A percentile compares a stretch with the other conserved stretches of the same genome.
These are phyloP conservation scores for Colletotrichum brevisporum DNA, from an alignment of 2,329 filamentous ascomycete genomes.

Conservation along the genomic window DNA sequence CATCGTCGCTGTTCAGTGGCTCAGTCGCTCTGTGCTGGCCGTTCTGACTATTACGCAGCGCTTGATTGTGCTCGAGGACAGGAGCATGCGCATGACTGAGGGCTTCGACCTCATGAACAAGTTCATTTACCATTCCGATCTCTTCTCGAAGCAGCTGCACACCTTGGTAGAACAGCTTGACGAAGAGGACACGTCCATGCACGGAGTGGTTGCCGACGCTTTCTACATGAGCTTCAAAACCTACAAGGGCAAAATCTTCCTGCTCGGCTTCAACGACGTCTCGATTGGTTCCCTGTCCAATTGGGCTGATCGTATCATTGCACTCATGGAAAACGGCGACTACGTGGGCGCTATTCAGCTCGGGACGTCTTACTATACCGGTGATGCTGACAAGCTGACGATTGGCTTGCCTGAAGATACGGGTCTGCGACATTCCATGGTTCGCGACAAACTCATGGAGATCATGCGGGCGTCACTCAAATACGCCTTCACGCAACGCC, in stretches of 20 bases:
- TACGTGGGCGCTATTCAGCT: conserved; percentile 92
- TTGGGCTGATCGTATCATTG: conserved; percentile 94
- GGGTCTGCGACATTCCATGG: conserved; percentile 80
- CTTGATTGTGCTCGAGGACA: conserved; percentile 92
- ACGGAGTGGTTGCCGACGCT: conserved; percentile 95
- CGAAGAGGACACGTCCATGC: conserved; percentile 89
- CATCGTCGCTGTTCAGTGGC: conserved; percentile 96
- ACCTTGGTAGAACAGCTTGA: conserved; percentile 89
- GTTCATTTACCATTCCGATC: conserved; percentile 90
- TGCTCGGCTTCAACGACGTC: conserved; percentile 94
- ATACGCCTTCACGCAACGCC: conserved; percentile 83
- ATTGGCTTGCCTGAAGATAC: conserved; percentile 93
- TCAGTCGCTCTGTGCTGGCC: conserved; percentile 91
- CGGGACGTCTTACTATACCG: conserved; percentile 92
- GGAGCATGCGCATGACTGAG: conserved; percentile 90
- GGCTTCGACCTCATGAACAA: conserved; percentile 93
- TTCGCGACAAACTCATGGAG: conserved; percentile 89
- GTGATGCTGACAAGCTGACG: conserved; percentile 92
- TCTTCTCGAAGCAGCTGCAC: conserved; percentile 91
- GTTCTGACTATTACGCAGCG: conserved; percentile 95
- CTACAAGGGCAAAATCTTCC: conserved; percentile 93
- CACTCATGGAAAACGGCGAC: conserved; percentile 96
- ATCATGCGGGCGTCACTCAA: conserved; percentile 94
- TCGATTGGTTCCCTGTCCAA: conserved; percentile 94
- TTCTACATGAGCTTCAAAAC: conserved; percentile 98